Evolutionary conservation across 1,284 basidiomycete genomes (phyloP).

Genomic region (Ustilago tritici): DNA sequence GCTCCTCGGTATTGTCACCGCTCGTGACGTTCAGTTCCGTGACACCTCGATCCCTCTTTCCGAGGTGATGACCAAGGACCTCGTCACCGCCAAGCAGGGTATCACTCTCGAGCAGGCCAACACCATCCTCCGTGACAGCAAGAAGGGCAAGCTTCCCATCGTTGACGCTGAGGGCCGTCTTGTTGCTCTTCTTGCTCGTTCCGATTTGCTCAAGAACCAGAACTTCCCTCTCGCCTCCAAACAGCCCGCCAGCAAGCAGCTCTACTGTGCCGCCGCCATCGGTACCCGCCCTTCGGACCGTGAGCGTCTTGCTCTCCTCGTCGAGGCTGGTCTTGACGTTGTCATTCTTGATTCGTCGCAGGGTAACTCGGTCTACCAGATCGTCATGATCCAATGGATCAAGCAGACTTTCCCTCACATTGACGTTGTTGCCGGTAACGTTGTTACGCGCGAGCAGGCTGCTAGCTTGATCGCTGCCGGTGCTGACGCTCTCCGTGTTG

Average conservation of each 20-base stretch:
- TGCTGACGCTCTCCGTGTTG: slow-evolving; percentile 91
- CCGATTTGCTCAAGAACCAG: slow-evolving; percentile 97
- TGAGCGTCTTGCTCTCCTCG: slow-evolving; percentile 85
- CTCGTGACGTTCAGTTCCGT: slow-evolving; percentile 95
- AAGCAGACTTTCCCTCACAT: slow-evolving; percentile 78
- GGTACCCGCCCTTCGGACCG: slow-evolving; percentile 91
- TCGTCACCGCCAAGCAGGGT: slow-evolving; percentile 65
- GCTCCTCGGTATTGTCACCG: slow-evolving; percentile 95
- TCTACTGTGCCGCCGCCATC: slow-evolving; percentile 96
- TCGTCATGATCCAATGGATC: slow-evolving; percentile 96
- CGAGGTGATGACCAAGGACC: slow-evolving; percentile 84
- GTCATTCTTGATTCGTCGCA: slow-evolving; percentile 96
- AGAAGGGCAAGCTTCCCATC: slow-evolving; percentile 91
- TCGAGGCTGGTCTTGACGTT: slow-evolving; percentile 94
- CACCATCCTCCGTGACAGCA: slow-evolving; percentile 91
- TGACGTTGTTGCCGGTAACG: slow-evolving; percentile 97
- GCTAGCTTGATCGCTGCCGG: slow-evolving; percentile 93
- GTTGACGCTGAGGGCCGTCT: slow-evolving; percentile 64
- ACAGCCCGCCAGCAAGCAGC: slow-evolving; percentile 90
- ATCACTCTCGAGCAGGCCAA: slow-evolving; percentile 89
- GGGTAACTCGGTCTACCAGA: slow-evolving; percentile 93
- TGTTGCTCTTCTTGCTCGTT: slow-evolving; percentile 74
- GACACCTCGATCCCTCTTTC: slow-evolving; percentile 77
- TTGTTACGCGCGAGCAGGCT: slow-evolving; percentile 97
- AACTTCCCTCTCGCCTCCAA: slow-evolving; percentile 96